Base-by-base conservation (phyloP, 352 stramenopile species). In the Salisapilia sapeloensis region DNA sequence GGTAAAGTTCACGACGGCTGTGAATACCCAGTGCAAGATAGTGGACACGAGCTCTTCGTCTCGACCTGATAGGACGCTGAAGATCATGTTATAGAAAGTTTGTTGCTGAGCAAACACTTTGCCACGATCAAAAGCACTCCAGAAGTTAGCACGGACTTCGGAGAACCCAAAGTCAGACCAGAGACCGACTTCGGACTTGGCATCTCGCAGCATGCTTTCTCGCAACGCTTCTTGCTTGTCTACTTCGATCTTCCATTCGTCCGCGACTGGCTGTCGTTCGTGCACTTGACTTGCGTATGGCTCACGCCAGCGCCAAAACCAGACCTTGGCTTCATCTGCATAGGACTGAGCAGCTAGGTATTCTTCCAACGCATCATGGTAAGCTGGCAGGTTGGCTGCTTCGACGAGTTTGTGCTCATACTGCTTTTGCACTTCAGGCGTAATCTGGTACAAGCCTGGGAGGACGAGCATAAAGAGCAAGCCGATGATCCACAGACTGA, bases 61-160 rank as follows among this genome's bases (percentile, higher is more conserved):
- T 12, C 69, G 58, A 9, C 59, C 38, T 18, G 67, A 51, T 6
- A 91, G 48, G 33, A 87, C 64, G 8, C 50, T 58, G 46, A 87
- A 55, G 41, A 91, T 49, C 60, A 87, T 75, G 50, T 86, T 56
- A 43, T 86, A 91, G 38, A 91, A 87, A 21, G 75, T 87, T 42
- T 86, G 71, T 44, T 86, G 71, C 44, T 86, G 70, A 7, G 75
- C 75, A 40, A 91, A 87, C 21, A 85, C 27, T 48, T 91, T 87
- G 53, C 75, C 75, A 32, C 63, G 71, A 21, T 87, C 75, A 42
- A 83, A 91, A 15, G 75, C 61, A 18, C 54, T 50, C 75, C 75
- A 91, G 46, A 91, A 91, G 17, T 64, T 57, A 31, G 56, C 41
- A 16, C 74, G 70, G 22, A 82, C 57, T 46, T 90, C 74, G 1